Percentiles rank a stretch among this genome's conserved stretches.
Evolutionary conservation across 352 stramenopile species (phyloP).

Genomic region (Globisporangium mamillatum): DNA sequence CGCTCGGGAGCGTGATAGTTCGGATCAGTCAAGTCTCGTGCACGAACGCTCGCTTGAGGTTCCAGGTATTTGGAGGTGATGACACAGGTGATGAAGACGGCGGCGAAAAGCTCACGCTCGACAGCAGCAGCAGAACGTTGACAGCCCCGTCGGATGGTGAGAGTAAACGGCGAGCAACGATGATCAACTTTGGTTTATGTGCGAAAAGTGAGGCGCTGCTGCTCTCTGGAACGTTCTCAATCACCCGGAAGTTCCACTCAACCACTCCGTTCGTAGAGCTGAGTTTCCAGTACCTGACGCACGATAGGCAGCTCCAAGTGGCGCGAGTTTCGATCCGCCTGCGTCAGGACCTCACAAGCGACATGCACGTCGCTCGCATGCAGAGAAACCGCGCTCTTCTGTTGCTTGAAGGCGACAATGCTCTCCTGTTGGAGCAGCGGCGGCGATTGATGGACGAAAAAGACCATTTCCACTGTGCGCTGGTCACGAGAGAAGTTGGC

Average conservation of each 20-base stretch:
- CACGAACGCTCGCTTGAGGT: slow-evolving; percentile 5
- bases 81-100: background rate
- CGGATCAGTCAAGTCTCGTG: slow-evolving; percentile 12
- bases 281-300: slow-evolving; percentile 16
- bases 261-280: slow-evolving; percentile 13
- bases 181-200: slow-evolving; percentile 16
- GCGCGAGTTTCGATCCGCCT: slow-evolving; percentile 15
- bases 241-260: no score
- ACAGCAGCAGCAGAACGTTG: background rate
- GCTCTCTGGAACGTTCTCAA: slow-evolving; percentile 14
- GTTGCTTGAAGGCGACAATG: slow-evolving; percentile 15
- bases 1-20: slow-evolving; percentile 15
- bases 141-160: no score
- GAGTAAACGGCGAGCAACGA: background rate
- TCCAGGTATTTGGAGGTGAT: slow-evolving; percentile 4
- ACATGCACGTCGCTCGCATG: slow-evolving; percentile 28
- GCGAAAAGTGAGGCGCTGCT: slow-evolving; percentile 10
- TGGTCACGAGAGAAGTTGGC: slow-evolving; percentile 25
- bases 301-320: slow-evolving; percentile 12
- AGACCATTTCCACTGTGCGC: slow-evolving; percentile 17
- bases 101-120: slow-evolving; percentile 1
- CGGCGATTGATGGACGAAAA: slow-evolving; percentile 34
- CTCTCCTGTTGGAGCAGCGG: slow-evolving; percentile 28
- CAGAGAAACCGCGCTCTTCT: slow-evolving; percentile 20
- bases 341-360: slow-evolving; percentile 22